These are phyloP conservation scores for Neoboletus magnificus DNA, from an alignment of 768 basidiomycete species.

Conservation along the genomic window DNA sequence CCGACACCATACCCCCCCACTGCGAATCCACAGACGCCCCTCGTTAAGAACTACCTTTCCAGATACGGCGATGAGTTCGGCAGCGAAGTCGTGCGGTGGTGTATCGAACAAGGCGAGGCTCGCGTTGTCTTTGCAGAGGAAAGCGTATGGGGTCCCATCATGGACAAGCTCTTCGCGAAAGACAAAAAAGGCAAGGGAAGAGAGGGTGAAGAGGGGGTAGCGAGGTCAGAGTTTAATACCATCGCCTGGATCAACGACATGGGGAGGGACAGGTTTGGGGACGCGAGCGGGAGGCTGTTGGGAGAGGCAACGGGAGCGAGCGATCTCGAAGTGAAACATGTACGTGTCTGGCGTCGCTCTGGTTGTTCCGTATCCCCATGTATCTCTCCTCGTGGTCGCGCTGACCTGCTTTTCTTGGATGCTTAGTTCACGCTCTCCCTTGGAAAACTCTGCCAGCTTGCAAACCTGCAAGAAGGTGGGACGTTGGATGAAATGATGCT, in stretches of 20 bases:
- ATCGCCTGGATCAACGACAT: conserved; percentile 91
- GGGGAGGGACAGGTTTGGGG: conserved; percentile 59
- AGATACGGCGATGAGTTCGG: conserved; percentile 82
- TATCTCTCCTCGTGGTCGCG: neutral
- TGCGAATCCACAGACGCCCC: conserved; percentile 57
- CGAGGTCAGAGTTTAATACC: conserved; percentile 43
- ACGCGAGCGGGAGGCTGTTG: conserved; percentile 62
- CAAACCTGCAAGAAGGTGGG: conserved; percentile 47
- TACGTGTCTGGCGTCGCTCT: conserved; percentile 34
- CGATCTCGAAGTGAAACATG: conserved; percentile 74
- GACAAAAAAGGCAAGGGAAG: conserved; percentile 22
- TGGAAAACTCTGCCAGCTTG: conserved; percentile 81
- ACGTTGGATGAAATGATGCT: conserved; percentile 48
- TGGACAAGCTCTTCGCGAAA: conserved; percentile 66
- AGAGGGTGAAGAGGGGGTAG: conserved; percentile 36
- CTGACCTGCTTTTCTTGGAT: conserved; percentile 5
- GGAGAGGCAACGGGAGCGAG: conserved; percentile 54
- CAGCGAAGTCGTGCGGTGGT: conserved; percentile 88
- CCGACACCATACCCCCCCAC: conserved; percentile 60
- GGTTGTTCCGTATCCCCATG: neutral
- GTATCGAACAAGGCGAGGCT: conserved; percentile 84
- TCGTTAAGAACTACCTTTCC: conserved; percentile 71
- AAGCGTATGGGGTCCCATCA: conserved; percentile 52
- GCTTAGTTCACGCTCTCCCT: conserved; percentile 84
- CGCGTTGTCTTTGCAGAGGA: conserved; percentile 81